Base-by-base conservation (phyloP, 2,329 filamentous ascomycete genomes). In the Arthrobotrys iridis region DNA sequence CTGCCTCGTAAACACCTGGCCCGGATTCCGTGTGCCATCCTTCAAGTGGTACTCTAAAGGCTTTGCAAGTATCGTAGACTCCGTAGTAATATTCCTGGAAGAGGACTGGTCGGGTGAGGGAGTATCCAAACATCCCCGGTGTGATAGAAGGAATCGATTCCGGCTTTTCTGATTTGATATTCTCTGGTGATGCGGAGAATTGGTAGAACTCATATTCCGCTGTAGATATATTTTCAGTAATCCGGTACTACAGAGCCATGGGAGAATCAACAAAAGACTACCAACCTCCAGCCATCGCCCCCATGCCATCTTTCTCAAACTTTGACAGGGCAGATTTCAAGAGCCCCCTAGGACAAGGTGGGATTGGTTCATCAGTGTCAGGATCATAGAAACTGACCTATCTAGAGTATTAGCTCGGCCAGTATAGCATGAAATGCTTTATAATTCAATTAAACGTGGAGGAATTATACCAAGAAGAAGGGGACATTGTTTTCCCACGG, bases 151-250 rank as follows among this genome's bases (percentile, higher is more conserved):
- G 82, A 91, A 72, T 58, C 11, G 65, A 45, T 96, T 5, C 86
- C 83, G 22, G 92, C 91, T 0, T 92, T 91, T 0, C 91, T 89
- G 28, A 89, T 88, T 6, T 86, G 87, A 77, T 88, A 89, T 71
- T 85, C 84, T 80, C 89, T 85, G 18, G 85, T 81, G 84, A 82
- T 18, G 84, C 88, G 79, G 89, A 87, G 83, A 96, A 97, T 80
- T 95, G 92, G 85, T 90, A 97, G 86, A 97, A 97, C 80, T 97
- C 93, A 84, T 95, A 97, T 82, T 97, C 93, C 80, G 92, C 93
- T 96, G 43, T 15, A 57, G 15, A 24, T 22, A 15, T 10, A 7
- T 2, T 35, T 37, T 55, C 18, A 37, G 50, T 55, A 24, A 37
- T 2, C 11, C 2, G 4, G 2, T 20, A 37, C 15, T n/a, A 22